Base-by-base conservation (phyloP, 495 filamentous ascomycete genomes). In the Aspergillus diversus region DNA sequence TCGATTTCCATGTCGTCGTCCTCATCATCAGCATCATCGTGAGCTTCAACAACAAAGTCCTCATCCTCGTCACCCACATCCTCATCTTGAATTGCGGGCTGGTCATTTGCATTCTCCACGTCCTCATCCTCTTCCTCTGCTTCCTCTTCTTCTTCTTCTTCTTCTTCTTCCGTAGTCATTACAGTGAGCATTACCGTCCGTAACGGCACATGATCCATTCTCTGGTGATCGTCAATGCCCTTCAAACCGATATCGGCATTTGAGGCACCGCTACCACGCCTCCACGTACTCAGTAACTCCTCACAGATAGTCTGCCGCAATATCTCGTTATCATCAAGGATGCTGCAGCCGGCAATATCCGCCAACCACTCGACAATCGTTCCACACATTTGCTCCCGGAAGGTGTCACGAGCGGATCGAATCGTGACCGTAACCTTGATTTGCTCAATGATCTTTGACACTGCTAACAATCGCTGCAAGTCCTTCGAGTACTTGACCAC, bases 371-470 rank as follows among this genome's bases (percentile, higher is more conserved):
- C 93, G 59, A 97, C 89, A 64, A 99, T 96, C n/a, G 93, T 94
- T 3, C 88, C 92, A 72, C 92, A 96, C 95, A 99, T 99, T 73
- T 97, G 91, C 76, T 99, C 95, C 62, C 95, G 83, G 79, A 97
- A 99, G 1, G 91, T 97, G 75, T 99, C 95, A 56, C 95, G 83
- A 0, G 96, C 83, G 33, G 96, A 97, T 7, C 95, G 88, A 62
- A 99, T 93, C 5, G 96, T 98, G 59, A 96, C 90, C 0, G 96
- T 98, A 55, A 98, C 87, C 72, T 96, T 96, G 80, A 97, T 97
- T 57, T 95, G 87, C 73, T 98, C 96, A 46, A 99, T 91, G 33
- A 92, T 87, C 67, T 84, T 89, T 7, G 92, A 90, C 53, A 92
- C 90, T 33, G 73, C 78, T 50, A 98, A 77, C 16, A 99, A 79